Base-by-base conservation (phyloP, 1,284 basidiomycete genomes). In the Ganoderma leucocontextum region DNA sequence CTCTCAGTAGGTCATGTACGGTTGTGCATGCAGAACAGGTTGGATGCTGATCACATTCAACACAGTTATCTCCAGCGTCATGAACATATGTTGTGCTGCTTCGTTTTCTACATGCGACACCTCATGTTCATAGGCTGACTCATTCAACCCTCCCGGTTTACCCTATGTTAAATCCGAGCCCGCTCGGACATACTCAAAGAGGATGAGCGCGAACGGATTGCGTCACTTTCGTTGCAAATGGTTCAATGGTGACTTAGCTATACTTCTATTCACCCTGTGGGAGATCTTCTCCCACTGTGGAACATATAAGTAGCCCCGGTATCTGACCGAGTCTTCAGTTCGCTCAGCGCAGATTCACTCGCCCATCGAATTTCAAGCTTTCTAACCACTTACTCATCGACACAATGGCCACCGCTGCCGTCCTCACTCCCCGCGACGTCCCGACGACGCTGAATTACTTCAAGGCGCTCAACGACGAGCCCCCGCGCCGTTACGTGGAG, bases 391-490 rank as follows among this genome's bases (percentile, higher is more conserved):
- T 4, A 47, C 29, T 17, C 13, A 42, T 15, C 38, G 22, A 60
- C 58, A 29, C 66, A 70, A 79, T 80, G 78, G 76, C 76, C 53
- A 70, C 77, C 36, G 73, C 76, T 49, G 74, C 73, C 60, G 73
- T 75, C 9, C 76, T 80, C 55, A 44, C 78, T 42, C 75, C 77
- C 36, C 76, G 71, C 60, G 78, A 80, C 70, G 73, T 80, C 39
- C 75, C 70, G n/a, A 78, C 78, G 61, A 76, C 73, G 19, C 68
- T 79, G 38, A 78, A 79, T 75, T 80, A 80, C 72, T 80, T 75
- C 68, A 60, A 63, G 1, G 76, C 77, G 9, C 70, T 74, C 42
- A 73, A 73, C 61, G 62, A 72, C 10, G 76, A 78, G 60, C 67
- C 73, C 22, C 77, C 78, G 5, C 78, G 70, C 72, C 70, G 73